Conservation (phyloP, 495 filamentous ascomycete genomes). For the Thozetella sp. region DNA sequence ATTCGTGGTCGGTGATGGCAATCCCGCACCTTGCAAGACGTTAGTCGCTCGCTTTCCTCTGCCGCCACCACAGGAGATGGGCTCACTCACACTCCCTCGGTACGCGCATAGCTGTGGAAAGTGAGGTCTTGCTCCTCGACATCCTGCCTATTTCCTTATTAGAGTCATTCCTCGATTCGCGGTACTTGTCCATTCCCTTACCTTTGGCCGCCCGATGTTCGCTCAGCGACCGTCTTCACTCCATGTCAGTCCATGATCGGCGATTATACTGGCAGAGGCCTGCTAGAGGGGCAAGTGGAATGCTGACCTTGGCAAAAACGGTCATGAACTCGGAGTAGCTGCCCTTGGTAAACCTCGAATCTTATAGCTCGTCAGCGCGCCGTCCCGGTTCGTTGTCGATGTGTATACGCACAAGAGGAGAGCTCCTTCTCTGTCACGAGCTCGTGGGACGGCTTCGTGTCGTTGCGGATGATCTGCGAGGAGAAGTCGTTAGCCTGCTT, state of each 20-base stretch:
- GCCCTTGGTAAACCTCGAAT: slow-evolving; percentile 75
- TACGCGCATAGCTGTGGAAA: slow-evolving; percentile 89
- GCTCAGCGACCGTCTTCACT: slow-evolving; percentile 68
- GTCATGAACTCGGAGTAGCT: slow-evolving; percentile 71
- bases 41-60: neutral
- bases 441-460: slow-evolving; percentile 74
- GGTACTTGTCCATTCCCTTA: neutral
- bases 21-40: slow-evolving; percentile 57
- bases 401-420: slow-evolving; percentile 28
- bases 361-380: slow-evolving; percentile 76
- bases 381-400: slow-evolving; percentile 62
- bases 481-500: slow-evolving; percentile 13
- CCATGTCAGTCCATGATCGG: neutral
- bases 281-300: neutral
- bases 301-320: slow-evolving; percentile 51
- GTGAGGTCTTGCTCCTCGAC: slow-evolving; percentile 88
- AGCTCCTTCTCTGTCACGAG: slow-evolving; percentile 73
- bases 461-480: slow-evolving; percentile 77
- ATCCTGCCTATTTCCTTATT: slow-evolving; percentile 54
- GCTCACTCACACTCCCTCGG: slow-evolving; percentile 66
- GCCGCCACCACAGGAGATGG: neutral
- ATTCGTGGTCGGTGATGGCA: slow-evolving; percentile 81
- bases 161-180: neutral
- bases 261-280: too few relatives aligned
- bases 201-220: slow-evolving; percentile 81